Conservation (phyloP, 768 basidiomycete species). For the Phaeotremella fagi region DNA sequence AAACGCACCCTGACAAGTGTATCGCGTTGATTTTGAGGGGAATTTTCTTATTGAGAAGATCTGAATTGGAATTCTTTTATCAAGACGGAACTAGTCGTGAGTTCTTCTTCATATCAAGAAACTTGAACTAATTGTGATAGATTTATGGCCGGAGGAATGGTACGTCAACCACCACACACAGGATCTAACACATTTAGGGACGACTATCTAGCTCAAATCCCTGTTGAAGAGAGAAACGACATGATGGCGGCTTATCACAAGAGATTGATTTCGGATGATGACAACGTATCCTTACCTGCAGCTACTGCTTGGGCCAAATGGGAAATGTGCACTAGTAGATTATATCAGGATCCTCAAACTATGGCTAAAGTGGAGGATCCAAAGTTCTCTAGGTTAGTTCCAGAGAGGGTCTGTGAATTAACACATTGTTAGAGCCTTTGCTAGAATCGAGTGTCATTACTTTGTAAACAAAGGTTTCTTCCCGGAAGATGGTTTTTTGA, state of each 20-base stretch:
- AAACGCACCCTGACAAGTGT: slow-evolving; percentile 77
- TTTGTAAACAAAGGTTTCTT: slow-evolving; percentile 82
- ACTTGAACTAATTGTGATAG: no score
- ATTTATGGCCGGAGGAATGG: slow-evolving; percentile 78
- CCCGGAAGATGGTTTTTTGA: slow-evolving; percentile 72
- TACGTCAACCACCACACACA: no score
- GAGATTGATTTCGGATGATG: slow-evolving; percentile 68
- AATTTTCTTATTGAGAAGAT: slow-evolving; percentile 77
- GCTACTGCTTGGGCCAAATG: slow-evolving; percentile 85
- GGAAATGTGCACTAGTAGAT: slow-evolving; percentile 54
- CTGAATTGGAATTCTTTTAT: slow-evolving; percentile 88
- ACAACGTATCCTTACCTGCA: slow-evolving; percentile 60
- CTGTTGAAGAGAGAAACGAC: slow-evolving; percentile 71
- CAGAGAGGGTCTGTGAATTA: neutral
- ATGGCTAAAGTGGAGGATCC: slow-evolving; percentile 5
- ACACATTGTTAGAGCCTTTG: slow-evolving; percentile 23
- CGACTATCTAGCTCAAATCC: slow-evolving; percentile 73
- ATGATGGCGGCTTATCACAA: slow-evolving; percentile 78
- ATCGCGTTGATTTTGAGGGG: slow-evolving; percentile 73
- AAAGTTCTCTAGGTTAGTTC: slow-evolving; percentile 6
- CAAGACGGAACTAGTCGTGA: slow-evolving; percentile 62
- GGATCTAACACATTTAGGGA: slow-evolving; percentile 58
- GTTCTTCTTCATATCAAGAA: no score
- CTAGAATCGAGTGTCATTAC: slow-evolving; percentile 64
- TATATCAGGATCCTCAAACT: slow-evolving; percentile 1